Conservation (phyloP, 164 flowering plant species). For the Pachysandra terminalis region DNA sequence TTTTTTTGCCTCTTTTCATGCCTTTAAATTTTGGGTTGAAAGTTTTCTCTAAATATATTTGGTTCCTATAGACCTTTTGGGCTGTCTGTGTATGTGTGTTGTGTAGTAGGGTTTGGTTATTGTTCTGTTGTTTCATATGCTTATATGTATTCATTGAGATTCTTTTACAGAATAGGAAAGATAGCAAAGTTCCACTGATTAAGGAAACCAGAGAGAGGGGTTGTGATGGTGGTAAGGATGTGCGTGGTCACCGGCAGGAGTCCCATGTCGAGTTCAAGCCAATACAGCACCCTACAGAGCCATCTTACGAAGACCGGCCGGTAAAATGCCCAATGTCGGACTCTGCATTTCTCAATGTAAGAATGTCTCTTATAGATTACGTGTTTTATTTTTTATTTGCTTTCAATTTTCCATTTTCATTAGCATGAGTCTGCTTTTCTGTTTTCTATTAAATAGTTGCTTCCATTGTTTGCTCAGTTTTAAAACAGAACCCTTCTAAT, state of each 20-base stretch:
- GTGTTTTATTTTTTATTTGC: neutral
- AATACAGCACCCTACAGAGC: slow-evolving; percentile 42
- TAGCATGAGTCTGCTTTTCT: neutral
- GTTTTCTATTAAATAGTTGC: neutral
- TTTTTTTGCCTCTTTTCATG: neutral
- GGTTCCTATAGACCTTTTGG: neutral
- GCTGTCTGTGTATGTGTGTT: neutral
- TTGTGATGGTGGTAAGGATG: slow-evolving; percentile 9
- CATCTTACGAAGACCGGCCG: slow-evolving; percentile 45
- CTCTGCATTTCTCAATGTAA: slow-evolving; percentile 42
- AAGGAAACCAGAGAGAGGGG: slow-evolving; percentile 14
- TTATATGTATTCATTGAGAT: neutral
- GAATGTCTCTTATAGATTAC: neutral
- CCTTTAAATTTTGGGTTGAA: neutral
- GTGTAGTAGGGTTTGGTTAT: neutral
- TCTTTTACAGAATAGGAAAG: slow-evolving; percentile 22
- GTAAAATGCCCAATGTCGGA: slow-evolving; percentile 62
- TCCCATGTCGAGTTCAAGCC: slow-evolving; percentile 36
- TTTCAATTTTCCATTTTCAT: neutral
- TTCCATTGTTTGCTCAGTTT: no score
- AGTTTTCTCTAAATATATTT: neutral
- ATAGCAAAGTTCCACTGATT: slow-evolving; percentile 10
- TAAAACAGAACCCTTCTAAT: neutral
- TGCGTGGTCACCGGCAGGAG: slow-evolving; percentile 17
- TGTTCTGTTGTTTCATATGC: neutral